Evolutionary conservation across 2,329 filamentous ascomycete species (phyloP), one percentile per base, ranked within the genome.

Genomic region (Microcyclosporella mali): DNA sequence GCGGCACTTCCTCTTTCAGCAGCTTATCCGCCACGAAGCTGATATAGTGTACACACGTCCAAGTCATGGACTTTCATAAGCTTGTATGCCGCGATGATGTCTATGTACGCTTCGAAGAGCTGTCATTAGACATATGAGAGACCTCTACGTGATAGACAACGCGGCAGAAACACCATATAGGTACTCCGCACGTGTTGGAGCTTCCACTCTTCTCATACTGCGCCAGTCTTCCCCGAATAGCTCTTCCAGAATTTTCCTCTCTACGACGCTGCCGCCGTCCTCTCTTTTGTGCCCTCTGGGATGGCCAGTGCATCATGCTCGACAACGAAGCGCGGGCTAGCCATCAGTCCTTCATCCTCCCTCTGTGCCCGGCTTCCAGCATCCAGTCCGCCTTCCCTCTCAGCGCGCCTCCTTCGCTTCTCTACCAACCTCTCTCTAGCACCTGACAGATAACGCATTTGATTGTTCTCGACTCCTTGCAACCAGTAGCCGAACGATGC

Each of bases 401-500:
- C 77, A 47, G 82, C 82, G 64, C 83, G 82, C 68, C 88, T 76
- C 66, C 82, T 82, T 65, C 92, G 77, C 82, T 97, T 97, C 73
- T 94, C 89, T 45, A 97, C 72, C 54, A 98, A 75, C 43, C 75
- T 68, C 56, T 85, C 76, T 73, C 88, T 89, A 63, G 89, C 82
- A 63, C 90, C 84, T 53, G 75, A 72, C 46, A 98, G 72, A 50
- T 88, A 77, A 53, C 79, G 78, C 56, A 83, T 77, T 70, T 97
- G 90, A 64, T 81, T 77, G 61, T 86, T 73, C 67, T 95, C 88
- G 43, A 97, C 86, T 51, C 87, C 86, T 72, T 89, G 82, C 57
- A 98, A 74, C 88, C 90, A 98, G 76, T 95, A 95, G 57, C 92
- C 92, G 70, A 97, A 95, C 70, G 84, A 87, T 57, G 83, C 89